These are phyloP conservation scores for Penicillium thymicola DNA, from an alignment of 2,329 filamentous ascomycete genomes.

Conservation along the genomic window DNA sequence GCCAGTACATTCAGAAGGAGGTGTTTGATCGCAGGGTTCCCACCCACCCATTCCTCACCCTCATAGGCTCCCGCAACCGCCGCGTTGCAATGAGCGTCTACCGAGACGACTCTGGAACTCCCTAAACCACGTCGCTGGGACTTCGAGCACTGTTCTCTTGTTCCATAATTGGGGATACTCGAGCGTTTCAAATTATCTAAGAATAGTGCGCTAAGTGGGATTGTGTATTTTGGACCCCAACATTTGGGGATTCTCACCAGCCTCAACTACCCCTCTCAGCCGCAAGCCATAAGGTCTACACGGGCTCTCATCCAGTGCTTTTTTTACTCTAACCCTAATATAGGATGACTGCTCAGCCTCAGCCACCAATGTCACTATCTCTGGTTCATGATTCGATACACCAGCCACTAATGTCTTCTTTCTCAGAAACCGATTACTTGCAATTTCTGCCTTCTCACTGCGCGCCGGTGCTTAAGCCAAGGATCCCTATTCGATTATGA, in stretches of 20 bases:
- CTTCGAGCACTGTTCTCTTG: not conserved
- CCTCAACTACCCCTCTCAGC: conserved; percentile 4
- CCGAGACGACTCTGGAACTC: conserved; percentile 13
- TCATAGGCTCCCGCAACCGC: conserved; percentile 18
- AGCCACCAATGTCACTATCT: conserved; percentile 12
- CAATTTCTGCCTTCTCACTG: not conserved
- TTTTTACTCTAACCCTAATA: not conserved
- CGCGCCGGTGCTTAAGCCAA: not conserved
- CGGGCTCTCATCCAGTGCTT: not conserved
- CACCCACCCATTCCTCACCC: not conserved
- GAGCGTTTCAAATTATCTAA: not conserved
- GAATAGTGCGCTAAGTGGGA: conserved; percentile 1
- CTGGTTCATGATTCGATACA: conserved; percentile 12
- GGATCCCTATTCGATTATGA: not conserved
- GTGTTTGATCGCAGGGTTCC: conserved; percentile 2
- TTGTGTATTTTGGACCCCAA: conserved; percentile 2
- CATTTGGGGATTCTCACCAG: not conserved
- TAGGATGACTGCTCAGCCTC: conserved; percentile 10
- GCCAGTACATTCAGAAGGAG: conserved; percentile 1
- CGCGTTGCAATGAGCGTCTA: conserved; percentile 15
- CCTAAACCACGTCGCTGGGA: not conserved
- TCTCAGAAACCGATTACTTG: not conserved
- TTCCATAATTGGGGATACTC: conserved; percentile 9
- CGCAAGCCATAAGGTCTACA: conserved; percentile 15
- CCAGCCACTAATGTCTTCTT: conserved; percentile 14